Evolutionary conservation across 306 rosid species (phyloP), one percentile per base, ranked within the genome.

Genomic region (Glycine soja): DNA sequence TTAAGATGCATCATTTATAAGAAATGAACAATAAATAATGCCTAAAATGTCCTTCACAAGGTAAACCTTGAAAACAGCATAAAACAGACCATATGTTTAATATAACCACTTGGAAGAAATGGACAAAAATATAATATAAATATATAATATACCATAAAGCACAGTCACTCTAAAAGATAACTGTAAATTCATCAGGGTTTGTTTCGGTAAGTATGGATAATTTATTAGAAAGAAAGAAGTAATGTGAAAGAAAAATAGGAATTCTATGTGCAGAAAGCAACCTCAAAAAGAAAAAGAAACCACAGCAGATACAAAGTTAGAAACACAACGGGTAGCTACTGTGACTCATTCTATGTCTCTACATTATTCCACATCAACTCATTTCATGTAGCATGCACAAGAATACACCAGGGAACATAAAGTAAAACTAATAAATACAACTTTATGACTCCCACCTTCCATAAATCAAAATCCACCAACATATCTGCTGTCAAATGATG

Each of bases 41-140:
- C 84, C 95, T 82, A 84, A 83, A 88, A 74, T 88, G 83, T 74
- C 91, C 93, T 81, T 91, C 92, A 64, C 90, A 67, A 15, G 90
- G 97, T 73, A 94, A 90, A 75, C 90, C 91, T 72, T 85, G 91
- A 85, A 91, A 89, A 82, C 88, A 82, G 81, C 91, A 86, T 47
- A 71, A 74, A 69, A 79, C 69, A 85, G 85, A 42, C 62, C 40
- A 66, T 36, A 58, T 56, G 19, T 62, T 79, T 24, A 34, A 56
- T 46, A 32, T 64, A 54, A 68, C 48, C 80, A 63, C 63, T 64
- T 38, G 13, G 58, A 70, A 63, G 63, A 86, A 71, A 64, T 32
- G 34, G 10, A 51, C 63, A 80, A 82, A 16, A 77, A 24, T 50
- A 59, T 10, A 24, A 24, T 24, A 24, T 24, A 24, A 24, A 24